Conservation (phyloP, 306 rosid genomes). For the Casuarina glauca region DNA sequence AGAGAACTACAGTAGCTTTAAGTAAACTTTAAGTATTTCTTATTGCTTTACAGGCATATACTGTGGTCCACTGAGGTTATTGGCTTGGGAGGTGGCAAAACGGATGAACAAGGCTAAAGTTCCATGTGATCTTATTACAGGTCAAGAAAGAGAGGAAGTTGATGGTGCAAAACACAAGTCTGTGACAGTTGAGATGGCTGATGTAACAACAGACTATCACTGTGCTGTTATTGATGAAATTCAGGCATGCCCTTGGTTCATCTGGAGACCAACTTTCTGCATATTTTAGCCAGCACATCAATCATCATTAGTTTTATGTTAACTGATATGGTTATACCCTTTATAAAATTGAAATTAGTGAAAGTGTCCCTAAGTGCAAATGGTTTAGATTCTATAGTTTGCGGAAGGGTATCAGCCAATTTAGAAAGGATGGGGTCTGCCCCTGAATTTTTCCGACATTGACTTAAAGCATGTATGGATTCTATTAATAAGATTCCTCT, state of each 20-base stretch:
- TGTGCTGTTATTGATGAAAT: conserved; percentile 94
- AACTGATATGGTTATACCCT: neutral
- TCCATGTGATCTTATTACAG: conserved; percentile 83
- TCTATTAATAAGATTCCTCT: neutral
- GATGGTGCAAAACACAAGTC: conserved; percentile 90
- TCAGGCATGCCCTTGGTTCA: conserved; percentile 62
- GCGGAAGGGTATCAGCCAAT: neutral
- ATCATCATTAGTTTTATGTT: conserved; percentile 4
- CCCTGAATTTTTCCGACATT: neutral
- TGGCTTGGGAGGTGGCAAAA: conserved; percentile 97
- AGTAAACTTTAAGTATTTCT: conserved; percentile 22
- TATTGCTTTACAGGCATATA: conserved; percentile 65
- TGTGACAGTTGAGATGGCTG: conserved; percentile 98
- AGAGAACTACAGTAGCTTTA: conserved; percentile 15
- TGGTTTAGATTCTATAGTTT: neutral
- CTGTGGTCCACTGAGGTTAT: conserved; percentile 94
- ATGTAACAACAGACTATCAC: conserved; percentile 60
- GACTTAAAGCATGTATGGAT: neutral
- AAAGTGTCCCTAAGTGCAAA: neutral
- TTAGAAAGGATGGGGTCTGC: neutral
- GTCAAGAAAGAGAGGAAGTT: conserved; percentile 86
- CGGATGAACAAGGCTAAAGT: conserved; percentile 89
- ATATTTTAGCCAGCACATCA: conserved; percentile 14
- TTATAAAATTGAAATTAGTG: neutral
- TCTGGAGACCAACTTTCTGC: conserved; percentile 29